Conservation (phyloP, 768 basidiomycete genomes). For the Pulveroboletus sp. region DNA sequence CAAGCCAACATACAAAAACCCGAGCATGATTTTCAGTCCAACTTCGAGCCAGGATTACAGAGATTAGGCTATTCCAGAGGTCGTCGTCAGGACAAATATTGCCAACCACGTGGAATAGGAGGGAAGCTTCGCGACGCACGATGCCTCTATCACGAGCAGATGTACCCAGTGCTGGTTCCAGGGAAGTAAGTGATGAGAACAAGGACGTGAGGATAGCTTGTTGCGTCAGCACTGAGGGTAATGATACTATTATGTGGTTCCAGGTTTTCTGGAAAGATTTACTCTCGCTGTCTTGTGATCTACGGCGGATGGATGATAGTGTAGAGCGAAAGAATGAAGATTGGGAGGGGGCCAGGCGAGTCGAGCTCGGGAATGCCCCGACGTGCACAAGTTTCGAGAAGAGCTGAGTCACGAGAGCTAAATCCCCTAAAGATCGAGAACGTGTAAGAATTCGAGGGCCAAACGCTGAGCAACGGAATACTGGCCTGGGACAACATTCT, state of each 20-base stretch:
- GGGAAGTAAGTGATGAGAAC: conserved; percentile 41
- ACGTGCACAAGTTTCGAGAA: conserved; percentile 63
- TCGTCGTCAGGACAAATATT: conserved; percentile 38
- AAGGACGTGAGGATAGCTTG: conserved; percentile 59
- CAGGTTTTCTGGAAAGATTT: conserved; percentile 46
- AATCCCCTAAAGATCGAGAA: conserved; percentile 32
- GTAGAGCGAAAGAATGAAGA: conserved; percentile 63
- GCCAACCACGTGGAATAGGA: conserved; percentile 57
- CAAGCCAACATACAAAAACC: conserved; percentile 68
- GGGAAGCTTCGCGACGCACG: conserved; percentile 48
- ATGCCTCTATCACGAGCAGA: conserved; percentile 34
- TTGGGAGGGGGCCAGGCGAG: conserved; percentile 51
- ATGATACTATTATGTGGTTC: conserved; percentile 39
- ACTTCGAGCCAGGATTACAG: conserved; percentile 48
- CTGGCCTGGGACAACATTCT: conserved; percentile 39
- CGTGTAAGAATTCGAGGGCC: conserved; percentile 5
- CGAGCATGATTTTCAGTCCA: conserved; percentile 60
- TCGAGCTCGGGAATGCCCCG: conserved; percentile 56
- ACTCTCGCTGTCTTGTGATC: conserved; percentile 25
- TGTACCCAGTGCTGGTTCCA: conserved; percentile 29
- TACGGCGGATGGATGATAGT: conserved; percentile 45
- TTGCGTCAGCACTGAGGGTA: conserved; percentile 49
- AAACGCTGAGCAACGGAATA: conserved; percentile 4
- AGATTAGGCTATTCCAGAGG: conserved; percentile 44
- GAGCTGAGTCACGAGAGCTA: conserved; percentile 45